Evolutionary conservation across 768 basidiomycete species (phyloP).

Genomic region (Mycena pura): DNA sequence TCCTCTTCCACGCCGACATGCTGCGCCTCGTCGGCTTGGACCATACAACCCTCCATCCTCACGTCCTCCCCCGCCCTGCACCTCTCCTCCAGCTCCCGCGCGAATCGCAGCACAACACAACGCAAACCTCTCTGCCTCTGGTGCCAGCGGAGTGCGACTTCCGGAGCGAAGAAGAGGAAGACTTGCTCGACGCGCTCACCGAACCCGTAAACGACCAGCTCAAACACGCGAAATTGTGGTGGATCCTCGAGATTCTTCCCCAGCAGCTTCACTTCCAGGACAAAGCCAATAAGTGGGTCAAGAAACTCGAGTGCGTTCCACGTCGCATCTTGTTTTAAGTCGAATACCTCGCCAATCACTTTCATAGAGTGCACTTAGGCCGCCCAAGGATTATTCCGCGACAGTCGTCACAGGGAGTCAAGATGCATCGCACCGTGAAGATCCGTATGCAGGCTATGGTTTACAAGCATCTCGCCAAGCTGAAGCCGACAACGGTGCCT

Average conservation of each 20-base stretch:
- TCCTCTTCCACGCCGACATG: constrained; percentile 58
- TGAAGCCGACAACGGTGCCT: constrained; percentile 9
- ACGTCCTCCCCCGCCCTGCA: constrained; percentile 48
- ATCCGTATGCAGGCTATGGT: constrained; percentile 31
- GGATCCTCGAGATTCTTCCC: constrained; percentile 65
- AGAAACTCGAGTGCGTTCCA: constrained; percentile 43
- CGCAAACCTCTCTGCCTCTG: constrained; percentile 26
- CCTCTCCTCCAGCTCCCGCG: constrained; percentile 35
- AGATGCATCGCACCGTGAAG: constrained; percentile 30
- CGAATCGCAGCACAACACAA: constrained; percentile 21
- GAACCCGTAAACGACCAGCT: constrained; percentile 67
- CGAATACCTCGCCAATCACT: too few relatives aligned
- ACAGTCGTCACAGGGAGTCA: constrained; percentile 7
- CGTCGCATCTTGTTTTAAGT: too few relatives aligned
- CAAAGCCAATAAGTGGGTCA: constrained; percentile 47
- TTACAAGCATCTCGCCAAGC: constrained; percentile 39
- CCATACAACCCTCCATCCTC: constrained; percentile 48
- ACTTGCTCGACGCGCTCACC: constrained; percentile 59
- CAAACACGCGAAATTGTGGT: constrained; percentile 55
- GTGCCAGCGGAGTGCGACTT: constrained; percentile 40
- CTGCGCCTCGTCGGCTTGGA: constrained; percentile 56
- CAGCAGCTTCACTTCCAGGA: constrained; percentile 47
- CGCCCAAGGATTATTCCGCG: constrained; percentile 28
- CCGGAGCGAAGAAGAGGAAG: constrained; percentile 63
- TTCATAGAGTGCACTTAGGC: constrained; percentile 48